Percentiles rank a stretch among this genome's conserved stretches.
Conservation (phyloP, 805 yeast genomes). For the Metschnikowia similis region DNA sequence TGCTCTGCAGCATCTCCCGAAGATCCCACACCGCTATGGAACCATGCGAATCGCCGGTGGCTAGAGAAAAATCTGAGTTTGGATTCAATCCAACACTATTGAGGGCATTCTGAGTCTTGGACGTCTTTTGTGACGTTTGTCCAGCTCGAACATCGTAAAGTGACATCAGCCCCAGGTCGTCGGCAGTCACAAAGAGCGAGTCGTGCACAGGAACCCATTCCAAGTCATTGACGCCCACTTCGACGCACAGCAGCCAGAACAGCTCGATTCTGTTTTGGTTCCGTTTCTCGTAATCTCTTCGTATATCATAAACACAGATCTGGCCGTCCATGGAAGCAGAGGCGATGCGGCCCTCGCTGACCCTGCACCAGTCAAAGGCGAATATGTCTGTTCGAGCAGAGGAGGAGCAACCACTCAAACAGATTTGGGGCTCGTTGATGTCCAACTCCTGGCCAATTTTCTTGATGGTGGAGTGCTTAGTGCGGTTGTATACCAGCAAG, state of each 20-base stretch:
- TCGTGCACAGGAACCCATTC: slow-evolving; percentile 66
- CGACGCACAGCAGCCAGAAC: slow-evolving; percentile 5
- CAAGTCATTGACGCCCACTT: slow-evolving; percentile 61
- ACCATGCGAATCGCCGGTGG: slow-evolving; percentile 66
- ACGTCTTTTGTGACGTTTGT: slow-evolving; percentile 34
- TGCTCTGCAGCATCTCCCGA: slow-evolving; percentile 30
- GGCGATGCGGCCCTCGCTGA: slow-evolving; percentile 54
- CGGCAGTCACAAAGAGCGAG: slow-evolving; percentile 57
- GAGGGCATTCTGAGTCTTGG: slow-evolving; percentile 49
- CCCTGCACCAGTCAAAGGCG: slow-evolving; percentile 72
- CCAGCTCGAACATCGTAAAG: slow-evolving; percentile 23
- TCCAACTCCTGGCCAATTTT: slow-evolving; percentile 24
- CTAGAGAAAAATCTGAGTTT: slow-evolving; percentile 50
- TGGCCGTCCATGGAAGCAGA: slow-evolving; percentile 63
- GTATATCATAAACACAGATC: slow-evolving; percentile 66
- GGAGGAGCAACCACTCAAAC: slow-evolving; percentile 28
- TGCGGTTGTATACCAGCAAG: slow-evolving; percentile 69
- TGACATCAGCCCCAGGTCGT: slow-evolving; percentile 49
- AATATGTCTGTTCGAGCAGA: slow-evolving; percentile 47
- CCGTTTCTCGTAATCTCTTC: slow-evolving; percentile 9
- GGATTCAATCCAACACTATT: slow-evolving; percentile 62
- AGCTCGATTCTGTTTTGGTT: slow-evolving; percentile 4
- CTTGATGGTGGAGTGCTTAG: slow-evolving; percentile 57
- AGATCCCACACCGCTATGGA: slow-evolving; percentile 60
- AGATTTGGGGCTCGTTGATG: slow-evolving; percentile 47